Conservation (phyloP, 306 rosid species). For the Fragaria vesca region DNA sequence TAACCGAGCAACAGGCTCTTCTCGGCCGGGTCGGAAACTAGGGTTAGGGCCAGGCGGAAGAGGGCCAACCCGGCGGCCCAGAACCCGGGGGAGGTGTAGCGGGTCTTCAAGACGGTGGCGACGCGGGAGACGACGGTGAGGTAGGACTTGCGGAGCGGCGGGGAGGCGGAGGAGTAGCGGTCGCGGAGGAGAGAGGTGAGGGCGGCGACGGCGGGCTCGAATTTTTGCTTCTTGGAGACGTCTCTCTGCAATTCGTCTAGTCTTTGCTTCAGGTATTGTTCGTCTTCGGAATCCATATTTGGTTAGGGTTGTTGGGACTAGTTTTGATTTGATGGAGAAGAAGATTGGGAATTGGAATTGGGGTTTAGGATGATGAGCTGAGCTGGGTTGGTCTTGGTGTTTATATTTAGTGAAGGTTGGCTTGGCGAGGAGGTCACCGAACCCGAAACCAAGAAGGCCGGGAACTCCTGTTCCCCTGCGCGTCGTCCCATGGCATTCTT, state of each 20-base stretch:
- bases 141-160: conserved; percentile 63
- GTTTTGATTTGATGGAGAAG: background rate
- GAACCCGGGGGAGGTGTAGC: conserved; percentile 81
- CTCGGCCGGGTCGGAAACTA: conserved; percentile 60
- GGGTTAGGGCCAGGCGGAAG: conserved; percentile 54
- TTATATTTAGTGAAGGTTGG: background rate
- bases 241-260: conserved; percentile 74
- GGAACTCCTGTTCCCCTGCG: background rate
- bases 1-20: conserved; percentile 52
- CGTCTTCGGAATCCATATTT: conserved; percentile 25
- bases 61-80: conserved; percentile 81
- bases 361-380: background rate
- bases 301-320: background rate
- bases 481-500: background rate
- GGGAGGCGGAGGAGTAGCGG: conserved; percentile 61
- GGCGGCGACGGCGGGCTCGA: conserved; percentile 64
- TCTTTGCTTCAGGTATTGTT: conserved; percentile 40
- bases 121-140: conserved; percentile 67
- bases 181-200: conserved; percentile 54
- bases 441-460: conserved; percentile 9
- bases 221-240: conserved; percentile 67
- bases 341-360: background rate
- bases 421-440: conserved; percentile 52
- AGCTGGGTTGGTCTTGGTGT: background rate
- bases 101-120: conserved; percentile 76